A percentile compares a stretch with the other conserved stretches of the same genome.
phyloP scores from a whole-genome alignment of 2,329 filamentous ascomycete genomes.

The Penicillium digitatum region DNA sequence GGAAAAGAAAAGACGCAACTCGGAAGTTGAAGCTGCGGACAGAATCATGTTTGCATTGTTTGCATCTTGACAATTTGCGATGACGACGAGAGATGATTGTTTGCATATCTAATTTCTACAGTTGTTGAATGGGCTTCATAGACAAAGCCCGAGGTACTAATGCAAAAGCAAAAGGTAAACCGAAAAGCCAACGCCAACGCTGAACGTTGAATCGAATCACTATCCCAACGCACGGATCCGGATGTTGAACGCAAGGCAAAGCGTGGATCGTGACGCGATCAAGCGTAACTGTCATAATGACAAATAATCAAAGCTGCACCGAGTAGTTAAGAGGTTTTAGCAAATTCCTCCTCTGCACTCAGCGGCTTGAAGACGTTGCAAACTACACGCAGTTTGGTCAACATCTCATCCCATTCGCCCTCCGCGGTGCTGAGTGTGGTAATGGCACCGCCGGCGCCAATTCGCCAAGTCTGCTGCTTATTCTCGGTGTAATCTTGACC shows the following conservation, averaged over 20 bases:
- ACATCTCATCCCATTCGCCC: conserved; percentile 89
- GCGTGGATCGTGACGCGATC: conserved; percentile 11
- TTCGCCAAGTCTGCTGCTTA: conserved; percentile 58
- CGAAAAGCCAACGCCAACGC: conserved; percentile 23
- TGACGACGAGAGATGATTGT: not conserved
- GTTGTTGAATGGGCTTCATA: not conserved
- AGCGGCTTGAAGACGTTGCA: conserved; percentile 40
- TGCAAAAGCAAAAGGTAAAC: not conserved
- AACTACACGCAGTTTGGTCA: conserved; percentile 60
- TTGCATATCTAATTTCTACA: not conserved
- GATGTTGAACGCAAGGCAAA: conserved; percentile 28
- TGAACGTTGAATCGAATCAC: conserved; percentile 33
- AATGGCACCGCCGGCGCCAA: conserved; percentile 87
- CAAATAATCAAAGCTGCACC: no score
- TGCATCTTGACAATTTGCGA: conserved; percentile 17
- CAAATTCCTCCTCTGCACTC: not conserved
- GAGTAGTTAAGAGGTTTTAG: not conserved
- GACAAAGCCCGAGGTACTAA: not conserved
- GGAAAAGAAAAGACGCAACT: not conserved
- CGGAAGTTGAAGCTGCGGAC: conserved; percentile 7
- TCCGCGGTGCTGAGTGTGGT: conserved; percentile 76
- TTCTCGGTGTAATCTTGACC: conserved; percentile 15
- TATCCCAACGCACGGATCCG: conserved; percentile 16
- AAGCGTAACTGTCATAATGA: not conserved
- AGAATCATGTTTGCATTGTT: conserved; percentile 28